A percentile compares a stretch with the other conserved stretches of the same genome.
phyloP scores from a whole-genome alignment of 768 basidiomycete genomes.

The Harrya chromipes region DNA sequence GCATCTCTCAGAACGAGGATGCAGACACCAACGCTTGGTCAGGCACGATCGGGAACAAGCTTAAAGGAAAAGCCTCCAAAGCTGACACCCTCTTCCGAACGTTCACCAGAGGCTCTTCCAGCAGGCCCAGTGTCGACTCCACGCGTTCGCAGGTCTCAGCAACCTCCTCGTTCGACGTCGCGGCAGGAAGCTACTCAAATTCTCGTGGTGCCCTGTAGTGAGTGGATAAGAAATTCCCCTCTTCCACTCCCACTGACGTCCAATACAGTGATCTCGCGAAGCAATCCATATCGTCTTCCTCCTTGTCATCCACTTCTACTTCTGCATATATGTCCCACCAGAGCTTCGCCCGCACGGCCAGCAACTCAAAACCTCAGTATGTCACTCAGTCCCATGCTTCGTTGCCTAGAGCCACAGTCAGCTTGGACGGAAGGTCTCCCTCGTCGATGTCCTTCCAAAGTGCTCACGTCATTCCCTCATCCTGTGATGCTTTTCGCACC shows the following conservation, averaged over 20 bases:
- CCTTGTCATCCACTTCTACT: constrained; percentile 36
- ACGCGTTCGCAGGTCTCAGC: constrained; percentile 46
- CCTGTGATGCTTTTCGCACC: constrained; percentile 10
- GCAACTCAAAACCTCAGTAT: constrained; percentile 6
- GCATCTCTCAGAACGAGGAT: constrained; percentile 45
- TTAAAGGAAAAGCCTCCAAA: constrained; percentile 28
- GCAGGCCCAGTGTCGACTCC: constrained; percentile 68
- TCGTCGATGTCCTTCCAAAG: constrained; percentile 1
- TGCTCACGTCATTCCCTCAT: constrained; percentile 2
- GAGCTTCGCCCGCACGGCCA: constrained; percentile 37
- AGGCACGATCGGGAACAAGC: constrained; percentile 28
- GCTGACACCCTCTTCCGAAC: constrained; percentile 42
- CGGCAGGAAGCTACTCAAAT: constrained; percentile 47
- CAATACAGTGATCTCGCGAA: constrained; percentile 53
- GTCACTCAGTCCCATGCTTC: constrained; percentile 7
- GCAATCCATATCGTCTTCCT: constrained; percentile 56
- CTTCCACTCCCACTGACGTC: constrained; percentile 2
- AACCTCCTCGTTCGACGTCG: constrained; percentile 59
- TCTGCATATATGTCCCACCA: constrained; percentile 31
- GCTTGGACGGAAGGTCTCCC: constrained; percentile 7
- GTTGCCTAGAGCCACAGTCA: constrained; percentile 5
- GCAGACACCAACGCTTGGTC: constrained; percentile 37
- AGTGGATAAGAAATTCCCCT: constrained; percentile 25
- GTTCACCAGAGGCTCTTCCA: constrained; percentile 43
- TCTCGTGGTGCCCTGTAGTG: constrained; percentile 59